Conservation (phyloP, 2,329 filamentous ascomycete species). For the Exophiala sp. region DNA sequence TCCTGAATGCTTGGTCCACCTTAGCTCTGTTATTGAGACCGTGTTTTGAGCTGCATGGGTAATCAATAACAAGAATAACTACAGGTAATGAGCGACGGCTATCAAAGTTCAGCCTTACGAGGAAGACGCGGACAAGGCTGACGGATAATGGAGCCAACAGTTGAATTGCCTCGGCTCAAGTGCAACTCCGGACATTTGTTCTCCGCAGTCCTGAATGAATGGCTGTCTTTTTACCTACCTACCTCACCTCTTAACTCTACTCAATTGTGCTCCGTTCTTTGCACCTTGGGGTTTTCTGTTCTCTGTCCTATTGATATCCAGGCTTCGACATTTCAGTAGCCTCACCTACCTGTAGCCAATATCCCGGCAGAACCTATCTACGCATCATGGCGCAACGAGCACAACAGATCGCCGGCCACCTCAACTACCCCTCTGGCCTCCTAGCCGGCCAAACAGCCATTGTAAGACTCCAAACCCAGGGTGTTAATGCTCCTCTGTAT, state of each 20-base stretch:
- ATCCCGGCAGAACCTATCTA: not conserved
- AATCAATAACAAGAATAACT: no score
- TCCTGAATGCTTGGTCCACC: no score
- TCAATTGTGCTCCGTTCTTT: no score
- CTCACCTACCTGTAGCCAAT: not conserved
- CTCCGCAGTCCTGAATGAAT: not conserved
- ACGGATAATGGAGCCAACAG: not conserved
- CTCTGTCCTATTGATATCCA: not conserved
- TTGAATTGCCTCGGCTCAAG: not conserved
- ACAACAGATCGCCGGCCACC: conserved; percentile 65
- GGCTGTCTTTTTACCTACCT: no score
- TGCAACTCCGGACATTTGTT: not conserved
- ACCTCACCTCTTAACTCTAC: no score
- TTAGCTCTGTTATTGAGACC: no score
- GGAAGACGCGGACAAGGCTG: not conserved
- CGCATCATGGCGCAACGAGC: conserved; percentile 25
- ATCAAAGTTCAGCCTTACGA: not conserved
- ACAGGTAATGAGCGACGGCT: no score
- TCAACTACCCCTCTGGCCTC: conserved; percentile 76
- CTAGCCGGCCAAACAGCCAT: conserved; percentile 77
- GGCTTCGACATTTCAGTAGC: not conserved
- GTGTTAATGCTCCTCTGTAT: not conserved
- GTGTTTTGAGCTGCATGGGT: no score
- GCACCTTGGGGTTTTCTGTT: no score
- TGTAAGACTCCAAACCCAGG: conserved; percentile 15